phyloP scores from a whole-genome alignment of 176 grass and related monocot species.

The Miscanthus lutarioriparius region DNA sequence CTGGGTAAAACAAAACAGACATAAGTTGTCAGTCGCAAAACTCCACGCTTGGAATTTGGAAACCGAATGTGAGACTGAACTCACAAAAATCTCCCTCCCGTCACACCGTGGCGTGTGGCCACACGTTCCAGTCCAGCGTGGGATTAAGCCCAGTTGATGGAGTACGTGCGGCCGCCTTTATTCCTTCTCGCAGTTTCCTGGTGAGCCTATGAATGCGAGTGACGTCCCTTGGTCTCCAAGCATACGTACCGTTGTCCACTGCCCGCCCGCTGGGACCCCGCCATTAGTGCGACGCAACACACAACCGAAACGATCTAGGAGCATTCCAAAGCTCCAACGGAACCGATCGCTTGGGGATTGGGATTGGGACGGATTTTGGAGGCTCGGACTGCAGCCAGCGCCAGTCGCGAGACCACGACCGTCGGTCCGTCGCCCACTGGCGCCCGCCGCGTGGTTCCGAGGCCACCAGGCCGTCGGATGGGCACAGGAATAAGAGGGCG shows the following conservation, averaged over 20 bases:
- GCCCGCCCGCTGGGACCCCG: not conserved
- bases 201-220: conserved; percentile 31
- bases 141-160: not conserved
- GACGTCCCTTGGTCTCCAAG: conserved; percentile 26
- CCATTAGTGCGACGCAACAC: not conserved
- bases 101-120: not conserved
- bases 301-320: not conserved
- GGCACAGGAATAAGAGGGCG: not conserved
- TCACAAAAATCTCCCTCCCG: not conserved
- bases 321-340: not conserved
- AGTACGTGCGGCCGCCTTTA: not conserved
- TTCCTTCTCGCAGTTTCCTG: not conserved
- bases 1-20: no score
- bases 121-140: not conserved
- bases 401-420: not conserved
- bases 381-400: not conserved
- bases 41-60: not conserved
- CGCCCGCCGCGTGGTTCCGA: no score
- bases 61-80: not conserved
- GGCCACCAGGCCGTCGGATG: not conserved
- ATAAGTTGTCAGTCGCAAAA: no score
- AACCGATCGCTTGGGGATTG: not conserved
- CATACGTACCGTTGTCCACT: conserved; percentile 5
- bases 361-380: not conserved
- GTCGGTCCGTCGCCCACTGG: not conserved